Conservation (phyloP, 179 eudicot species). For the Camellia oleifera region DNA sequence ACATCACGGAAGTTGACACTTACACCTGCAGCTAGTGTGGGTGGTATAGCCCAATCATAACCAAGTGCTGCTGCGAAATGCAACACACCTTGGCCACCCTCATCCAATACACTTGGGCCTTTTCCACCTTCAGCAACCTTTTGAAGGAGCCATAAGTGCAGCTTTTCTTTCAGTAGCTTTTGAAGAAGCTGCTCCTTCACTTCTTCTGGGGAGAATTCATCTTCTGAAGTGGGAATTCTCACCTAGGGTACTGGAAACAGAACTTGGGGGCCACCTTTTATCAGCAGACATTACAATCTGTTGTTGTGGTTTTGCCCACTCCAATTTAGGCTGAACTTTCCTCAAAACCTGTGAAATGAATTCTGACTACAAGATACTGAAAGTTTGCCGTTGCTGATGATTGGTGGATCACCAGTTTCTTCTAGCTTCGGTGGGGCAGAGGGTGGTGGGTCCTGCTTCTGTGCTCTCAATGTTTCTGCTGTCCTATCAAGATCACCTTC, state of each 20-base stretch:
- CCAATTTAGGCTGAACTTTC: constrained; percentile 49
- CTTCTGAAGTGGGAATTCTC: constrained; percentile 32
- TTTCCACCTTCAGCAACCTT: constrained; percentile 70
- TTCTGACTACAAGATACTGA: too few species aligned
- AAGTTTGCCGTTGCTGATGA: too few species aligned
- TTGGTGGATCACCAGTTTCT: too few species aligned
- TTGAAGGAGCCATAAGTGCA: constrained; percentile 64
- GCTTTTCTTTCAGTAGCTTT: constrained; percentile 58
- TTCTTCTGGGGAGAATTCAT: constrained; percentile 32
- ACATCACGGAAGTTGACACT: constrained; percentile 77
- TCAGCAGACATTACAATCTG: constrained; percentile 37
- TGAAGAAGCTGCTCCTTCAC: constrained; percentile 50
- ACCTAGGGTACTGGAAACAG: constrained; percentile 14
- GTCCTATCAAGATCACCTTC: too few species aligned
- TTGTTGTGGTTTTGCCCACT: constrained; percentile 53
- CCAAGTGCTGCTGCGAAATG: constrained; percentile 92
- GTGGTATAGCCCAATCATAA: constrained; percentile 77
- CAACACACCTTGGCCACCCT: constrained; percentile 77
- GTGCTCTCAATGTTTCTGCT: too few species aligned
- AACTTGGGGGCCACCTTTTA: constrained; percentile 51
- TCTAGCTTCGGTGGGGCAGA: too few species aligned
- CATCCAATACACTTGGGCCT: constrained; percentile 63
- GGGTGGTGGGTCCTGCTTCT: too few species aligned
- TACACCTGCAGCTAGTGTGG: constrained; percentile 69
- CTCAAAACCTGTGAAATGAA: constrained; percentile 36